These are phyloP conservation scores for Leishmania turanica DNA, from an alignment of 208 protist species.

Conservation along the genomic window DNA sequence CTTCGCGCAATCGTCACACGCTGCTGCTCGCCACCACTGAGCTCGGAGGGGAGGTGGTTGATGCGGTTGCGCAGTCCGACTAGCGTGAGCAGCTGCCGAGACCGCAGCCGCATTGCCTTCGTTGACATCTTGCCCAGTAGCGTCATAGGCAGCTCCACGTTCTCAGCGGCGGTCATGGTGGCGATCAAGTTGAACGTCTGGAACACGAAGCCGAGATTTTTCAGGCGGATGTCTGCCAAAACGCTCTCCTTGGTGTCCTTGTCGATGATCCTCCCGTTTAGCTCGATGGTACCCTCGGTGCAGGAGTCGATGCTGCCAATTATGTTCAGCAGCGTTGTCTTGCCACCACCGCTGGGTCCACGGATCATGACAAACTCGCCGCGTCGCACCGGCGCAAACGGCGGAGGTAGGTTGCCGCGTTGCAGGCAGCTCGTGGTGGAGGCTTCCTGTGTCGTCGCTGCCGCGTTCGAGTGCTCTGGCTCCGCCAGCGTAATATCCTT, in stretches of 20 bases:
- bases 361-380: constrained; percentile 98
- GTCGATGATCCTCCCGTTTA: constrained; percentile 82
- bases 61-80: constrained; percentile 96
- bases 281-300: constrained; percentile 80
- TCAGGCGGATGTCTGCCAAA: constrained; percentile 92
- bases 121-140: constrained; percentile 85
- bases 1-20: constrained; percentile 93
- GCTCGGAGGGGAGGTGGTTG: constrained; percentile 95
- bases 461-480: constrained; percentile 2
- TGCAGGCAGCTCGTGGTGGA: background rate
- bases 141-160: constrained; percentile 98
- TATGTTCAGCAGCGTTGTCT: constrained; percentile 96
- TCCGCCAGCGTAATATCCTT: constrained; percentile 68
- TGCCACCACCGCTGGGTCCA: constrained; percentile 96
- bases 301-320: constrained; percentile 93
- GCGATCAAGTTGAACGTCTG: constrained; percentile 98
- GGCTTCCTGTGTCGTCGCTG: background rate
- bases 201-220: constrained; percentile 96
- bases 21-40: constrained; percentile 98
- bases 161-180: constrained; percentile 97
- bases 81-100: constrained; percentile 87
- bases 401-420: constrained; percentile 14
- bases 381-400: constrained; percentile 78
- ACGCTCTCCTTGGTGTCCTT: constrained; percentile 67
- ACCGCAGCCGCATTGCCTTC: constrained; percentile 83